Evolutionary conservation across 2,329 filamentous ascomycete species (phyloP), one percentile per base, ranked within the genome.

Genomic region (Dactylellina drechsleri): DNA sequence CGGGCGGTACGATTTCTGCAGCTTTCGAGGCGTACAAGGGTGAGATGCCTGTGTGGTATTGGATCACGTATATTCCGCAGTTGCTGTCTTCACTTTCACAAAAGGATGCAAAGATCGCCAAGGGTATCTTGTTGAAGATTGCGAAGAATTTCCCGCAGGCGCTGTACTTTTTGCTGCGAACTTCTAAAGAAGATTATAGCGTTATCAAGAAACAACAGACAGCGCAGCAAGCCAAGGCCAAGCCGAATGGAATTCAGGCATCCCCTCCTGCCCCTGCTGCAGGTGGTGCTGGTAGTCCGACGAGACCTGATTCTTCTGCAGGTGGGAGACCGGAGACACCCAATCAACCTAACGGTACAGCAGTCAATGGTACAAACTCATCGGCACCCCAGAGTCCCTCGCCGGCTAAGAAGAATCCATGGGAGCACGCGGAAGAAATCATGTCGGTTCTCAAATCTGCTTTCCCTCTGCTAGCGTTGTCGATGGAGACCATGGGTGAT

Each of bases 401-500:
- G 26, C 81, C 79, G 54, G 74, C 67, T 26, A 80, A 89, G 83
- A 93, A 92, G 83, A 92, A 91, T 77, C 93, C 96, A 0, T 98
- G 95, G 95, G 95, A 99, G 81, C 90, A 96, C 79, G 94, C 93
- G 0, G 95, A 99, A 79, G 93, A 98, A 81, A 92, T 99, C 75
- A 93, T 97, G 86, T 91, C 93, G 40, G 91, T 93, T 31, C 88
- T 99, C 64, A 98, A 99, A 85, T 98, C 95, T 5, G 93, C 94
- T 0, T 99, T 98, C 85, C 95, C 95, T 23, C 86, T 99, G 16
- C 87, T 99, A 79, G 95, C 96, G 8, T 85, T 98, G 50, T 97
- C 94, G 0, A 98, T 99, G 95, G 95, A 99, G 84, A 97, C 94
- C 0, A 99, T 98, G 93, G 93, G 98, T 31, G 95, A 99, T 81